A percentile compares a stretch with the other conserved stretches of the same genome.
phyloP scores from a whole-genome alignment of 2,329 filamentous ascomycete species.

The Penicillium crustosum region DNA sequence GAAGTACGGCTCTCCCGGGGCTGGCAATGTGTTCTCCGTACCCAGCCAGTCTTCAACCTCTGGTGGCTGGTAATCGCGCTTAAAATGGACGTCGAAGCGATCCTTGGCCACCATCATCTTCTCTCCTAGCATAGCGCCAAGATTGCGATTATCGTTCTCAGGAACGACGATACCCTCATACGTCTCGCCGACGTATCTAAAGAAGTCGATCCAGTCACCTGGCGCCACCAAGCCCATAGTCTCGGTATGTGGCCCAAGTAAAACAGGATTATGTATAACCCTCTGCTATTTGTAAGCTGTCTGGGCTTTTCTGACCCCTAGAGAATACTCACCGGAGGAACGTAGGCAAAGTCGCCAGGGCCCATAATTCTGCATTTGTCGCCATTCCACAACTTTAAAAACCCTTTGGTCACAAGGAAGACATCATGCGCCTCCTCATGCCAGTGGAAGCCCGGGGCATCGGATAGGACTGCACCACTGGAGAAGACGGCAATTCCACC shows the following conservation, averaged over 20 bases:
- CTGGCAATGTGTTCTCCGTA: neutral
- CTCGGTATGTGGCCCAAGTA: neutral
- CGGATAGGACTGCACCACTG: neutral
- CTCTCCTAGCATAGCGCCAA: neutral
- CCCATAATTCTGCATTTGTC: neutral
- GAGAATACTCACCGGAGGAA: neutral
- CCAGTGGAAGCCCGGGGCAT: neutral
- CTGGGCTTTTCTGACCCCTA: neutral
- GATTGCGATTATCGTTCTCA: neutral
- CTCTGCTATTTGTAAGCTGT: neutral
- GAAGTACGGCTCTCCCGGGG: neutral
- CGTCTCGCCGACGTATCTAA: neutral
- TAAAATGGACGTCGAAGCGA: neutral
- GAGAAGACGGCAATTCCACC: neutral
- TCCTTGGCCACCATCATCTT: neutral
- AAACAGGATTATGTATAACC: neutral
- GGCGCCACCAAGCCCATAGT: neutral
- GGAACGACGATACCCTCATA: neutral
- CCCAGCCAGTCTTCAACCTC: neutral
- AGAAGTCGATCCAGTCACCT: neutral
- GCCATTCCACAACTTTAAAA: neutral
- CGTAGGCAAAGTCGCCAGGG: neutral
- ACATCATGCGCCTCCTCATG: neutral
- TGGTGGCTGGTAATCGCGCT: neutral
- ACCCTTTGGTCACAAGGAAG: neutral